Percentiles rank a stretch among this genome's conserved stretches.
Conservation (phyloP, 2,329 filamentous ascomycete species). For the Intubia oerlemansii region DNA sequence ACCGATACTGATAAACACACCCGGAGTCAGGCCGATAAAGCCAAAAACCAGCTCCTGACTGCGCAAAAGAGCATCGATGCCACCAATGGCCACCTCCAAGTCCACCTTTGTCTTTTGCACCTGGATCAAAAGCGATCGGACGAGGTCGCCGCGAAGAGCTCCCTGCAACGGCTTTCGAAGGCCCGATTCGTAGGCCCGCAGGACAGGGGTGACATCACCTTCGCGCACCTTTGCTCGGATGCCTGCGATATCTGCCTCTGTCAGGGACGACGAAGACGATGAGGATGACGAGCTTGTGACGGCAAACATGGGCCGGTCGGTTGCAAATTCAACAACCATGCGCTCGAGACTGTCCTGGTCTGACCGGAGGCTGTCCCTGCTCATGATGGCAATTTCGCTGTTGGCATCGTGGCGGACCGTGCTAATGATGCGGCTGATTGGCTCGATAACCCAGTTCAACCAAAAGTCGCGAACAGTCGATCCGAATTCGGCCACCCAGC, state of each 20-base stretch:
- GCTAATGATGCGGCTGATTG: constrained; percentile 58
- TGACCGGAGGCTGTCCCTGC: constrained; percentile 71
- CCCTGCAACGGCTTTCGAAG: constrained; percentile 64
- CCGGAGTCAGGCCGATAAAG: constrained; percentile 87
- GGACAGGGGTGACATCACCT: constrained; percentile 79
- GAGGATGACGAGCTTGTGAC: too few relatives aligned
- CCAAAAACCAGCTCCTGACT: constrained; percentile 95
- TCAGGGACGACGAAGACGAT: constrained; percentile 35
- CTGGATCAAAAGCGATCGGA: constrained; percentile 82
- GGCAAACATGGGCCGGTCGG: constrained; percentile 51
- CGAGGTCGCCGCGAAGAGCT: constrained; percentile 65
- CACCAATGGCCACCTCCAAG: constrained; percentile 84
- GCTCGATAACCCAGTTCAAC: constrained; percentile 89
- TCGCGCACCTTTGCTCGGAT: constrained; percentile 67
- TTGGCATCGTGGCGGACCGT: constrained; percentile 86
- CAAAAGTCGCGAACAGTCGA: constrained; percentile 73
- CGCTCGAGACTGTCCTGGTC: constrained; percentile 84
- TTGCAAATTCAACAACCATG: constrained; percentile 93
- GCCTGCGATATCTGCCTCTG: constrained; percentile 46
- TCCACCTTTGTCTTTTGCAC: constrained; percentile 99
- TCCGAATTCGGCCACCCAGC: constrained; percentile 64
- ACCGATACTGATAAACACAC: constrained; percentile 70
- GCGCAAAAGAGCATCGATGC: constrained; percentile 84
- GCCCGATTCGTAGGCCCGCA: constrained; percentile 81
- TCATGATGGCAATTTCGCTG: constrained; percentile 94